These are phyloP conservation scores for Agapanthus africanus DNA, from an alignment of 106 monocot species.

Conservation along the genomic window DNA sequence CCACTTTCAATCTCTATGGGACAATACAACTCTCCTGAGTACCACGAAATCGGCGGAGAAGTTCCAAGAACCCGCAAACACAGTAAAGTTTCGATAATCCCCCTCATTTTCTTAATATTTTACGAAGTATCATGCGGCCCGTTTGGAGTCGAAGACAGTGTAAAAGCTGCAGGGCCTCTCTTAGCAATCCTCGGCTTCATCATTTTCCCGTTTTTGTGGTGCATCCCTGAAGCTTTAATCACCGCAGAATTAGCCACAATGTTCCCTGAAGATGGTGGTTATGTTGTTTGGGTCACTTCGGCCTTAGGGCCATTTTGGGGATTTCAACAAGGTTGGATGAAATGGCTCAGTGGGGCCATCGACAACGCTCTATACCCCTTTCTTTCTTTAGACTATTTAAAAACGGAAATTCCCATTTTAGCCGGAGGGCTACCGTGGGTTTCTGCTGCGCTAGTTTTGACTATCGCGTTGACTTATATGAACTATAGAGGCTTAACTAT, in stretches of 20 bases:
- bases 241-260: too few species aligned
- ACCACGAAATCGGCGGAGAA: background rate
- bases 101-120: constrained; percentile 24
- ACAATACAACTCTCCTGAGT: background rate
- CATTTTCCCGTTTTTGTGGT: constrained; percentile 10
- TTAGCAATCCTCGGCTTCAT: constrained; percentile 47
- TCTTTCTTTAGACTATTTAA: constrained; percentile 19
- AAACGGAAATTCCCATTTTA: too few species aligned
- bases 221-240: too few species aligned
- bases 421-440: too few species aligned
- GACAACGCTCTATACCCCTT: constrained; percentile 6
- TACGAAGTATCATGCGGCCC: constrained; percentile 41
- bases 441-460: constrained; percentile 3
- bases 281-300: too few species aligned
- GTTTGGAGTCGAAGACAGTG: constrained; percentile 31
- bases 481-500: constrained; percentile 29
- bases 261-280: too few species aligned
- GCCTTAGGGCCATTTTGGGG: too few species aligned
- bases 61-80: background rate
- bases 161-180: too few species aligned
- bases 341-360: too few species aligned
- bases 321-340: too few species aligned
- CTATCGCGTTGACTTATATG: too few species aligned
- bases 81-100: constrained; percentile 9
- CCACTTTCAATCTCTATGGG: background rate